Evolutionary conservation across 2,329 filamentous ascomycete genomes (phyloP), one percentile per base, ranked within the genome.

Genomic region (Paracamarosporium sp.): DNA sequence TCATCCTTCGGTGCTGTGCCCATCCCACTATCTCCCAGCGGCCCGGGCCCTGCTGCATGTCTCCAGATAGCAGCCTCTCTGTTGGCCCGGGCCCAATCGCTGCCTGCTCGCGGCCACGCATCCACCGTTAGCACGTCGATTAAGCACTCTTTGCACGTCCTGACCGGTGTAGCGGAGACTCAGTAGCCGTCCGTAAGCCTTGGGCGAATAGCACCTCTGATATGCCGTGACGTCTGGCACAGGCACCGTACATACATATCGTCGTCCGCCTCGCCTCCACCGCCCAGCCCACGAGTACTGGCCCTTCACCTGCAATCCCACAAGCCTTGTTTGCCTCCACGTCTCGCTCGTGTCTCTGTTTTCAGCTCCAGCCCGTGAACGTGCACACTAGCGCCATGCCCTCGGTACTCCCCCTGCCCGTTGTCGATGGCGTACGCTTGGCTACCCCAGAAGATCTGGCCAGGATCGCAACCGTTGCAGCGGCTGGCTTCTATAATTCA

Each of bases 401-500:
- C 8, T 48, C 59, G 40, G 50, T 57, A 27, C 44, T 47, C 27
- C 15, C 35, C 43, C 24, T 62, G 35, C 63, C 68, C 17, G 27
- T 50, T 38, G 58, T 68, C 25, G 56, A 68, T 17, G 55, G 59
- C 38, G 56, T 69, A n/a, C 66, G 67, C 13, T 47, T 68, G n/a
- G 70, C 68, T 5, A 71, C 62, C 8, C 24, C 56, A 15, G 51
- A 63, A 6, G 69, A 73, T 35, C 46, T 73, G 41, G 40, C 53
- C 46, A 66, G 69, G 33, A 70, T 73, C 44, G 65, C 68, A 4
- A 57, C 64, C 9, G 69, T 73, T 25, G 70, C 68, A 31, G 66
- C 69, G 13, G 66, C 69, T 17, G 67, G 69, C 24, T 73, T 73
- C 58, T 72, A 62, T 56, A 64, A 60, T 46, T 72, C 68, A n/a